phyloP scores from a whole-genome alignment of 2,329 filamentous ascomycete genomes.

The Talaromyces sp. region DNA sequence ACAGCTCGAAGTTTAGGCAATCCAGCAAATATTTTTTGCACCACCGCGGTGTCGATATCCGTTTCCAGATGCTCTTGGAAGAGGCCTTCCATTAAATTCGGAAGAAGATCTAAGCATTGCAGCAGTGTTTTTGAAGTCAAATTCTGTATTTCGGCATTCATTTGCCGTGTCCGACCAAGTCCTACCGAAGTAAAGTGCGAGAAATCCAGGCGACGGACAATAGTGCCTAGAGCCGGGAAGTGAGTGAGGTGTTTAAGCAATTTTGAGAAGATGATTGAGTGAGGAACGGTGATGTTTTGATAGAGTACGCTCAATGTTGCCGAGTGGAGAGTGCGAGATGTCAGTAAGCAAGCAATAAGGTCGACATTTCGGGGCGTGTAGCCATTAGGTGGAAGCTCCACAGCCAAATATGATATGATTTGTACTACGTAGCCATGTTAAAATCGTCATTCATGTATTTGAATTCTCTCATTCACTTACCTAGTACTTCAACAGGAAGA shows the following conservation, averaged over 20 bases:
- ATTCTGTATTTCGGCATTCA: constrained; percentile 72
- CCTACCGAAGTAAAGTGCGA: constrained; percentile 81
- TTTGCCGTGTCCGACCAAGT: constrained; percentile 69
- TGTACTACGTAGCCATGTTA: constrained; percentile 49
- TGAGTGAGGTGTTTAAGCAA: constrained; percentile 66
- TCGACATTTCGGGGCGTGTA: constrained; percentile 74
- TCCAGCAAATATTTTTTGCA: constrained; percentile 67
- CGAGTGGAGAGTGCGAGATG: constrained; percentile 70
- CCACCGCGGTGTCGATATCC: constrained; percentile 65
- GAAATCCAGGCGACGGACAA: constrained; percentile 77
- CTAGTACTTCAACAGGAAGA: constrained; percentile 67
- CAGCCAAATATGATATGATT: constrained; percentile 70
- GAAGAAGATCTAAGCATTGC: constrained; percentile 67
- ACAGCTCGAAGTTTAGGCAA: constrained; percentile 63
- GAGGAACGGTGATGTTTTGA: constrained; percentile 74
- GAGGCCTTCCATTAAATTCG: constrained; percentile 72
- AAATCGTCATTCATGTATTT: not conserved
- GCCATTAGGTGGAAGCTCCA: constrained; percentile 72
- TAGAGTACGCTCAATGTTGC: constrained; percentile 74
- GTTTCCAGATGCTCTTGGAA: constrained; percentile 78
- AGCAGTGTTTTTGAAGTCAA: constrained; percentile 70
- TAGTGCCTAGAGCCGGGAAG: constrained; percentile 66
- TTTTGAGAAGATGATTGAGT: constrained; percentile 79
- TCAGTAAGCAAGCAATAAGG: constrained; percentile 69
- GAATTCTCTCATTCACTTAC: constrained; percentile 49